Base-by-base conservation (phyloP, 2,329 filamentous ascomycete species). In the Coniella lustricola region DNA sequence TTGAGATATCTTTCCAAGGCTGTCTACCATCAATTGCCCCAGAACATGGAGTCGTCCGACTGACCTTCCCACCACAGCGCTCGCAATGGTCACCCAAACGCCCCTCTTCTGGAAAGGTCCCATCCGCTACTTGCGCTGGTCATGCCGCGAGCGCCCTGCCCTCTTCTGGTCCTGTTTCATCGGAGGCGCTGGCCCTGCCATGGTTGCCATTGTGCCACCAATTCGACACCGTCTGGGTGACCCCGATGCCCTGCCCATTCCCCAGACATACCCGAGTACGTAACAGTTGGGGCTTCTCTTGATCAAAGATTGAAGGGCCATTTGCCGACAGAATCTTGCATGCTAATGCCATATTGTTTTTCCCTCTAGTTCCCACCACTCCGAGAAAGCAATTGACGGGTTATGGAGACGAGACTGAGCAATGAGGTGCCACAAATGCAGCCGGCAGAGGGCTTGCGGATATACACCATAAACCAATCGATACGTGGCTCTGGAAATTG, bases 211-310 rank as follows among this genome's bases (percentile, higher is more conserved):
- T 49, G 84, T 88, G 1, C 90, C 90, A 37, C 85, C 88, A 41
- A 73, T 94, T 58, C 75, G 90, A 65, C 70, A 73, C 54, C 74
- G 72, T 55, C 67, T 95, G 49, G 90, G 90, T 59, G 89, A 95
- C 64, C 71, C 82, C 58, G 77, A 82, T 59, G 78, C 85, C 55
- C 72, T 79, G 55, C 79, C 75, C 49, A 82, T 97, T 56, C 93
- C 93, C 29, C 71, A 90, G 67, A 94, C 90, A 64, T 98, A 97
- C 75, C 93, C 93, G 52, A 80, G 91, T 97, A 79, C 66, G 13
- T 18, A 5, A 5, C 25, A 29, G 10, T 5, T 29, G 25, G 25
- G 18, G n/a, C 17, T 13, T 34, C n/a, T 21, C 31, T 25, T 18
- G 9, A 13, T n/a, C 38, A 2, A 5, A 40, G 16, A 7, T 22